Percentiles rank a stretch among this genome's conserved stretches.
Evolutionary conservation across 2,329 filamentous ascomycete genomes (phyloP).

Genomic region (Sclerotinia borealis): DNA sequence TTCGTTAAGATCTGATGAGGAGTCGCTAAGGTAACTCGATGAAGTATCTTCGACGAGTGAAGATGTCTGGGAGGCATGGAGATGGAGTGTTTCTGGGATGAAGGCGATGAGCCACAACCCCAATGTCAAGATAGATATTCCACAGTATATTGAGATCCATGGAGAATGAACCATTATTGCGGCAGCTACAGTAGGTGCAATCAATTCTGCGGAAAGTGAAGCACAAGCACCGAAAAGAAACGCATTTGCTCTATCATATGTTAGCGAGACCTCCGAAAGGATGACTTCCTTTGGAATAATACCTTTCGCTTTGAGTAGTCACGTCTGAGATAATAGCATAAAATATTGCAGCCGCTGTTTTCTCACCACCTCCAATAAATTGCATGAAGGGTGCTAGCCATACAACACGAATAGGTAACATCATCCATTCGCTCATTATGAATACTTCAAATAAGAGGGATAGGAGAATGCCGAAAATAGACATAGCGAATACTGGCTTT

Average conservation of each 20-base stretch:
- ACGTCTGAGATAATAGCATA: constrained; percentile 36
- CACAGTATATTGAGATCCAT: constrained; percentile 26
- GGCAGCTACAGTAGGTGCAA: constrained; percentile 35
- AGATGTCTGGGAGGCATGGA: constrained; percentile 12
- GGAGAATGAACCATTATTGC: constrained; percentile 33
- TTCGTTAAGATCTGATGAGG: not conserved
- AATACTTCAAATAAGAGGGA: constrained; percentile 28
- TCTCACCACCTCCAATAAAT: constrained; percentile 35
- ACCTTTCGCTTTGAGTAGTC: constrained; percentile 35
- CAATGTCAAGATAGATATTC: constrained; percentile 14
- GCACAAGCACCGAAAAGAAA: constrained; percentile 33
- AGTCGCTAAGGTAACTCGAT: constrained; percentile 5
- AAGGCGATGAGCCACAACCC: constrained; percentile 24
- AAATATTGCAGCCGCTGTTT: constrained; percentile 31
- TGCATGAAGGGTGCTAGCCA: constrained; percentile 32
- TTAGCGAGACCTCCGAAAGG: not conserved
- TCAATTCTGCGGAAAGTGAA: constrained; percentile 33
- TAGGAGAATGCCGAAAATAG: constrained; percentile 31
- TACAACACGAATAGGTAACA: constrained; percentile 32
- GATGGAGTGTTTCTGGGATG: constrained; percentile 31
- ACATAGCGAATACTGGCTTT: constrained; percentile 33
- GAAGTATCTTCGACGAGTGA: constrained; percentile 6
- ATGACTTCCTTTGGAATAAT: not conserved
- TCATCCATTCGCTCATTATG: constrained; percentile 33
- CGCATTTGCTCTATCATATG: constrained; percentile 31